Conservation (phyloP, 2,329 filamentous ascomycete genomes). For the Aspergillus tamarii region DNA sequence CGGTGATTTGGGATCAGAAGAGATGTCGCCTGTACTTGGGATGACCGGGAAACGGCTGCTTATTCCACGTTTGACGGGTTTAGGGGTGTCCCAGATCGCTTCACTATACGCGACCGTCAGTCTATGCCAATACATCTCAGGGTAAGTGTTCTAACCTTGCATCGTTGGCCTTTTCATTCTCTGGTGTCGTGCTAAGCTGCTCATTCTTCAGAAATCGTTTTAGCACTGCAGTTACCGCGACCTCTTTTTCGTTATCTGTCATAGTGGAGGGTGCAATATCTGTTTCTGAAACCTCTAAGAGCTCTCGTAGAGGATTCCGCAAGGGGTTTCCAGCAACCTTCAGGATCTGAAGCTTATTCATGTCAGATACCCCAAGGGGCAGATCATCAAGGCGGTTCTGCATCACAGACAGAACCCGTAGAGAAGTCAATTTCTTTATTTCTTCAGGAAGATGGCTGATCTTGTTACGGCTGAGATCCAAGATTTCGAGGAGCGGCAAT, state of each 20-base stretch:
- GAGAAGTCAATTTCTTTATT: slow-evolving; percentile 76
- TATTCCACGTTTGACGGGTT: slow-evolving; percentile 62
- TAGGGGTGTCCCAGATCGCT: slow-evolving; percentile 74
- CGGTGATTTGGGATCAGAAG: slow-evolving; percentile 72
- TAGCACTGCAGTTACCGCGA: slow-evolving; percentile 62
- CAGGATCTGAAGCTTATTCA: slow-evolving; percentile 84
- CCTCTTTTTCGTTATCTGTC: slow-evolving; percentile 63
- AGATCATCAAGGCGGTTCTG: slow-evolving; percentile 85
- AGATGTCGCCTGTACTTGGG: slow-evolving; percentile 56
- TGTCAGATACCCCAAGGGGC: slow-evolving; percentile 82
- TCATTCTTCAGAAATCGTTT: slow-evolving; percentile 60
- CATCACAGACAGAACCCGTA: slow-evolving; percentile 86
- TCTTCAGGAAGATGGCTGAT: slow-evolving; percentile 76
- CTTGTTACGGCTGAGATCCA: slow-evolving; percentile 89
- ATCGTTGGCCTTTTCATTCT: slow-evolving; percentile 53
- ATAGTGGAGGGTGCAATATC: slow-evolving; percentile 61
- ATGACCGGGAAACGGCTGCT: slow-evolving; percentile 64
- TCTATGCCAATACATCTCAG: background rate
- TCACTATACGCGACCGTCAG: slow-evolving; percentile 59
- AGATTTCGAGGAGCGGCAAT: slow-evolving; percentile 83
- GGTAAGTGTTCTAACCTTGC: slow-evolving; percentile 34
- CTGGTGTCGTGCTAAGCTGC: slow-evolving; percentile 42
- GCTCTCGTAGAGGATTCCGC: slow-evolving; percentile 73
- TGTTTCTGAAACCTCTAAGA: slow-evolving; percentile 67
- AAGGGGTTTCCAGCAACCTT: slow-evolving; percentile 90